Base-by-base conservation (phyloP, 2,329 filamentous ascomycete species). In the Exophiala mesophila region DNA sequence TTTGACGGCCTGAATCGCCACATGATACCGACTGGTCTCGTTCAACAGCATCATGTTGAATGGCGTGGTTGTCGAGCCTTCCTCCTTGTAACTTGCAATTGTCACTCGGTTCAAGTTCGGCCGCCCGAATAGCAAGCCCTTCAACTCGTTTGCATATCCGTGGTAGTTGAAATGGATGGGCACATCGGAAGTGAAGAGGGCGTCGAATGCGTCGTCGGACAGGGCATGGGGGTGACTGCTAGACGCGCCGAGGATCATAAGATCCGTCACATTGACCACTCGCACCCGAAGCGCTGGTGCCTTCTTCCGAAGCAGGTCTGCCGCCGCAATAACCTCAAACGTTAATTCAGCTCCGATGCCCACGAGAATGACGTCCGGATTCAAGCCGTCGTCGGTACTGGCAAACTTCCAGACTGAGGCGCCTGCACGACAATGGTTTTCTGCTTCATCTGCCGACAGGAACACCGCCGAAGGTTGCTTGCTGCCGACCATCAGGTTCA, bases 31-130 rank as follows among this genome's bases (percentile, higher is more conserved):
- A 13, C 72, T 79, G 2, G 80, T 76, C 15, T 64, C 54, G 54
- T 85, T 84, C 3, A 74, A 59, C 1, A 83, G 65, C 78, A 83
- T 78, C 80, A 83, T 83, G 54, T 83, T 76, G 52, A 84, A 83
- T 2, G 80, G 80, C 2, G 79, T 83, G 0, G 79, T 84, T 1
- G 80, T 83, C 39, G 69, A 77, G 0, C 79, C 80, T 59, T 84
- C 80, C 55, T 84, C 80, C 18, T 70, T 71, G 51, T 83, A 84
- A 3, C 74, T 77, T 10, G 70, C 71, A 5, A 83, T 72, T 0
- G 61, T 70, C 46, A 81, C 70, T 2, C 77, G 68, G 4, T 75
- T 66, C 12, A 75, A 53, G 7, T 65, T 62, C 0, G 67, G 68
- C 1, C 78, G 67, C 0, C 77, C 77, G 54, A 83, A 83, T 2